phyloP scores from a whole-genome alignment of 495 filamentous ascomycete genomes.

The Penicillium atrosanguineum region DNA sequence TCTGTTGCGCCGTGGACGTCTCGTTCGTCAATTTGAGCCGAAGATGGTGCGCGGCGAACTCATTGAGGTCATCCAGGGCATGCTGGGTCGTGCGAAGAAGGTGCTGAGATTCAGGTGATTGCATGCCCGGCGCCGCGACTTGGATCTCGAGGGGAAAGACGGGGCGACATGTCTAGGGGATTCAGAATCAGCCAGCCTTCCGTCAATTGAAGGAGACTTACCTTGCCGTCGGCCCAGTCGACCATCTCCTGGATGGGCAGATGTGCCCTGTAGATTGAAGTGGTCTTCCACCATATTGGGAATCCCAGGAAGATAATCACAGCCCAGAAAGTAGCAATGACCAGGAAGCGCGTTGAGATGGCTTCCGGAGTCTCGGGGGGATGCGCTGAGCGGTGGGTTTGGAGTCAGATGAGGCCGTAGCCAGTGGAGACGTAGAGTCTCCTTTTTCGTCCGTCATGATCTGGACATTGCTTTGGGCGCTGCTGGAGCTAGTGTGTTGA shows the following conservation, averaged over 20 bases:
- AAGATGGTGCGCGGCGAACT: constrained; percentile 88
- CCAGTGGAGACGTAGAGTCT: constrained; percentile 37
- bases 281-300: constrained; percentile 97
- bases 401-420: constrained; percentile 14
- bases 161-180: constrained; percentile 71
- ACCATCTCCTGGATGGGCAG: constrained; percentile 85
- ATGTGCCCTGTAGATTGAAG: constrained; percentile 83
- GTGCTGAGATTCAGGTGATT: constrained; percentile 67
- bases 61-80: constrained; percentile 84
- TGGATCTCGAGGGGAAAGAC: constrained; percentile 84
- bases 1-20: constrained; percentile 7
- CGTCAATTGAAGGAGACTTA: constrained; percentile 31
- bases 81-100: constrained; percentile 84
- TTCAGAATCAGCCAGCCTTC: constrained; percentile 12
- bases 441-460: constrained; percentile 40
- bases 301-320: constrained; percentile 81
- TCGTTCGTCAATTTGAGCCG: constrained; percentile 66
- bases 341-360: constrained; percentile 61
- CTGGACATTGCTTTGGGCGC: constrained; percentile 29
- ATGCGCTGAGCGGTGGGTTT: constrained; percentile 30
- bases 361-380: constrained; percentile 74
- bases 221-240: constrained; percentile 90
- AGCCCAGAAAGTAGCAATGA: constrained; percentile 89
- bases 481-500: constrained; percentile 8
- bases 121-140: constrained; percentile 67